phyloP scores from a whole-genome alignment of 441 rosid genomes.

The Erodium chrysanthum region DNA sequence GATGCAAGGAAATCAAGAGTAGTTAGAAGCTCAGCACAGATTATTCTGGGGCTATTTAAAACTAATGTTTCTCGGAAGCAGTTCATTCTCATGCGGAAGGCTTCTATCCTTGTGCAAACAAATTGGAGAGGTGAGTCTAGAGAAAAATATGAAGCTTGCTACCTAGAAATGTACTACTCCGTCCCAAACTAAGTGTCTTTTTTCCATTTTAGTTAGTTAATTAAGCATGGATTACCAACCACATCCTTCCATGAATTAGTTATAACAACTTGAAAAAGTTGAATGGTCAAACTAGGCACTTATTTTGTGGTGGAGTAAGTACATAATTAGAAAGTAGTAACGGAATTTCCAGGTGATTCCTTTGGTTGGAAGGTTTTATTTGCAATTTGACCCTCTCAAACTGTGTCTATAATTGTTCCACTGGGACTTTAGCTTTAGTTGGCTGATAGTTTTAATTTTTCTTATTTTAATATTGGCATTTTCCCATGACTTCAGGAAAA shows the following conservation, averaged over 20 bases:
- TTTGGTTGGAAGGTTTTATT: background rate
- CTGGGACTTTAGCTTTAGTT: slow-evolving; percentile 21
- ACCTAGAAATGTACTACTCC: background rate
- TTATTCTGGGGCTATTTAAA: slow-evolving; percentile 61
- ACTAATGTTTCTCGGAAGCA: slow-evolving; percentile 66
- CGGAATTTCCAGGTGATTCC: too few relatives aligned
- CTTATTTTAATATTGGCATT: background rate
- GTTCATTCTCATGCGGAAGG: slow-evolving; percentile 58
- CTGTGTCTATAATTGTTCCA: background rate
- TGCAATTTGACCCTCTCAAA: slow-evolving; percentile 8
- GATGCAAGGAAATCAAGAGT: slow-evolving; percentile 80
- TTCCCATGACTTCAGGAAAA: slow-evolving; percentile 33
- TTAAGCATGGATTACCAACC: background rate
- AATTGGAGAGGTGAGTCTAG: slow-evolving; percentile 61
- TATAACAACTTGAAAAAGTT: background rate
- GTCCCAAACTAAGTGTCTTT: background rate
- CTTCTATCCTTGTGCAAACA: slow-evolving; percentile 55
- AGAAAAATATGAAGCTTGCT: background rate
- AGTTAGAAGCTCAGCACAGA: slow-evolving; percentile 69
- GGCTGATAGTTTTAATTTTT: slow-evolving; percentile 38
- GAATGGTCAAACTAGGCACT: background rate
- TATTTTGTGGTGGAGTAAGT: background rate
- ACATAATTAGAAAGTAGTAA: background rate
- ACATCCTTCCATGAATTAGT: background rate
- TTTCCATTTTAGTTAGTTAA: background rate